Evolutionary conservation across 306 rosid species (phyloP).

Genomic region (Macrotyloma uniflorum): DNA sequence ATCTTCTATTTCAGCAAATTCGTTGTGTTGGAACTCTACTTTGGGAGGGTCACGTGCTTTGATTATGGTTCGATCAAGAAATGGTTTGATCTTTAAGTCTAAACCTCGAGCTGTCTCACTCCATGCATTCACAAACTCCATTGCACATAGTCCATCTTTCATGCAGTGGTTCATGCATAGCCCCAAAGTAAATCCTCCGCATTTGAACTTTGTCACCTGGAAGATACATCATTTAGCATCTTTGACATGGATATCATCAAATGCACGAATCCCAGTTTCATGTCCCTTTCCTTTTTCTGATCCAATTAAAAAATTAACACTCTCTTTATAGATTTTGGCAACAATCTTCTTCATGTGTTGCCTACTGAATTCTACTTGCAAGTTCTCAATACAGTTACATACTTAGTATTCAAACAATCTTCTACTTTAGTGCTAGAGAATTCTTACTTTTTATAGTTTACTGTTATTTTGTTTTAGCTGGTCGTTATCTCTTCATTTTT

Average conservation of each 20-base stretch:
- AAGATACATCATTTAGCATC: background rate
- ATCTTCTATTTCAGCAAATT: constrained; percentile 71
- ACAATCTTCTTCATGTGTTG: too few species aligned
- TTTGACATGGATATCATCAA: background rate
- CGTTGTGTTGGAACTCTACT: constrained; percentile 62
- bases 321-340: too few species aligned
- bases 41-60: constrained; percentile 65
- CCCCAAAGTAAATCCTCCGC: constrained; percentile 82
- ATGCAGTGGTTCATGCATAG: constrained; percentile 63
- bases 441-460: too few species aligned
- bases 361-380: too few species aligned
- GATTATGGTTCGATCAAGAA: constrained; percentile 70
- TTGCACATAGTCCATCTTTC: constrained; percentile 73
- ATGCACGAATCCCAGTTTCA: background rate
- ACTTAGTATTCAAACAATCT: too few species aligned
- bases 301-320: too few species aligned
- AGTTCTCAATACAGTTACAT: too few species aligned
- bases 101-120: constrained; percentile 69
- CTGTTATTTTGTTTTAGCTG: too few species aligned
- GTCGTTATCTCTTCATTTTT: too few species aligned
- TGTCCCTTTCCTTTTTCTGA: too few species aligned
- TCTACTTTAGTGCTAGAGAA: too few species aligned
- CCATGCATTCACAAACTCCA: constrained; percentile 83
- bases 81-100: constrained; percentile 54
- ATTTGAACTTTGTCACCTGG: constrained; percentile 77